A percentile compares a stretch with the other conserved stretches of the same genome.
phyloP scores from a whole-genome alignment of 164 flowering plant genomes.

The Buxus sempervirens region DNA sequence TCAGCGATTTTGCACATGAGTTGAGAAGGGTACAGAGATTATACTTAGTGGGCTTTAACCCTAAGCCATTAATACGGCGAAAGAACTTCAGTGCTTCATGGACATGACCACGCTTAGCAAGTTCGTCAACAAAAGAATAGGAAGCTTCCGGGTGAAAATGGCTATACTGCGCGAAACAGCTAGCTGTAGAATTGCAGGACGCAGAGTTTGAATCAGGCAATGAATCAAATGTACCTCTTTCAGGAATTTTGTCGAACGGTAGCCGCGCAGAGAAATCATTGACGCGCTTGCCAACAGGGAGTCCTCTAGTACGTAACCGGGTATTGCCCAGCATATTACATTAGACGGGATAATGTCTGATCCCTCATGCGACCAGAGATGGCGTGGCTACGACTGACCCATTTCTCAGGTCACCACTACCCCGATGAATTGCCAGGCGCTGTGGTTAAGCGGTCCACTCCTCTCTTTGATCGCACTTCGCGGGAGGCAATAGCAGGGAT shows the following conservation, averaged over 20 bases:
- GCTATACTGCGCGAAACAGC: not conserved
- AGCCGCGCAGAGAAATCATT: conserved; percentile 2
- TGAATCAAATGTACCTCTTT: conserved; percentile 5
- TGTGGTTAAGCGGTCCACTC: too few species aligned
- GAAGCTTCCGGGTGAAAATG: not conserved
- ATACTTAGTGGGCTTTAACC: conserved; percentile 23
- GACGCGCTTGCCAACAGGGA: not conserved
- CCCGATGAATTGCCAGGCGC: too few species aligned
- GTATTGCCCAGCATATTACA: too few species aligned
- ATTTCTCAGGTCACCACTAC: too few species aligned
- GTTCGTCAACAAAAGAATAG: not conserved
- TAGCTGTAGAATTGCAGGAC: not conserved
- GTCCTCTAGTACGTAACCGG: too few species aligned
- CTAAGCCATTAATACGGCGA: conserved; percentile 12
- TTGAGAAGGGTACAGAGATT: conserved; percentile 23
- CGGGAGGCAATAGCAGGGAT: too few species aligned
- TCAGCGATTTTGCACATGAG: conserved; percentile 20
- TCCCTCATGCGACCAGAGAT: too few species aligned
- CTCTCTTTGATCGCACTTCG: too few species aligned
- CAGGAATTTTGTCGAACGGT: conserved; percentile 20
- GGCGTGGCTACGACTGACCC: too few species aligned
- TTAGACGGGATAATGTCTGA: too few species aligned
- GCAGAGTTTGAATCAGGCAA: not conserved
- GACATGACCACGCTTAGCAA: conserved; percentile 17
- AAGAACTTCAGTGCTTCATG: conserved; percentile 26